Evolutionary conservation across 2,329 filamentous ascomycete species (phyloP).

Genomic region (Trichoderma atroviride): DNA sequence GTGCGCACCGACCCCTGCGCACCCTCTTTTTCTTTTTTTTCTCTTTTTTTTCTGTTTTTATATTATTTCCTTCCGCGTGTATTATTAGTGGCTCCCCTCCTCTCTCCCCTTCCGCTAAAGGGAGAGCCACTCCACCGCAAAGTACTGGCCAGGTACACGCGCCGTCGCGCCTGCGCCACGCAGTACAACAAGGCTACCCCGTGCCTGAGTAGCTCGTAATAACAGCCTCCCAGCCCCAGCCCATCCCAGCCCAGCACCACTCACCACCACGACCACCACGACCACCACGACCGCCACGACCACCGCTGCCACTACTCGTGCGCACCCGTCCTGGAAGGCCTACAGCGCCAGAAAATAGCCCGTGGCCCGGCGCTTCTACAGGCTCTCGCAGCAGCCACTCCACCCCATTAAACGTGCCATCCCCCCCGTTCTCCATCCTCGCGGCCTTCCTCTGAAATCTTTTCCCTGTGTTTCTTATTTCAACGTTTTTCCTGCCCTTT

Average conservation of each 20-base stretch:
- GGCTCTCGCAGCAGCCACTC: constrained; percentile 26
- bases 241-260: not conserved
- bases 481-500: constrained; percentile 31
- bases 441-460: constrained; percentile 37
- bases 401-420: constrained; percentile 41
- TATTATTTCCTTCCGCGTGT: constrained; percentile 15
- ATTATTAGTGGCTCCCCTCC: constrained; percentile 21
- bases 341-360: not conserved
- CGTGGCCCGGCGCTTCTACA: not conserved
- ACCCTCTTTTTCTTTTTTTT: constrained; percentile 10
- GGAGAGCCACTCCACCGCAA: constrained; percentile 1
- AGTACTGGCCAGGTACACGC: not conserved
- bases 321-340: not conserved
- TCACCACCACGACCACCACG: not conserved
- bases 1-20: constrained; percentile 21
- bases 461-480: constrained; percentile 36
- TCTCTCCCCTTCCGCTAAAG: constrained; percentile 6
- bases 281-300: not conserved
- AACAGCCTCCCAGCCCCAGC: not conserved
- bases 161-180: not conserved
- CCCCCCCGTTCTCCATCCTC: constrained; percentile 37
- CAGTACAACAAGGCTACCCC: constrained; percentile 7
- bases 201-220: constrained; percentile 2
- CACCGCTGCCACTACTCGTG: not conserved
- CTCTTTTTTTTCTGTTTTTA: constrained; percentile 5